phyloP scores from a whole-genome alignment of 1,284 basidiomycete species.

The Heliocybe sulcata region DNA sequence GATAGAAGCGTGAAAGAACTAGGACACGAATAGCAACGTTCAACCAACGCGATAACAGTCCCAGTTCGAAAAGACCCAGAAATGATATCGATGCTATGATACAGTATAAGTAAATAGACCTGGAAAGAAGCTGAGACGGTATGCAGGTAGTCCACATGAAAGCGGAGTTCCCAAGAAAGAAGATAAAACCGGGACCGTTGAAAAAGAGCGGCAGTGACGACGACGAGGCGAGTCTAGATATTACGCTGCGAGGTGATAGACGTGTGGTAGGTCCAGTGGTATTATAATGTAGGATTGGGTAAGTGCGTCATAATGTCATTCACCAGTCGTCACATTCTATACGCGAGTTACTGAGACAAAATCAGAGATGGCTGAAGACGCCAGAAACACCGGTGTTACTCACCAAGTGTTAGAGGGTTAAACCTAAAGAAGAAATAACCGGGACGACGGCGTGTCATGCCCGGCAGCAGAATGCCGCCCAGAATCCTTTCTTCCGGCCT shows the following conservation, averaged over 20 bases:
- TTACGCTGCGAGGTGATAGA: background rate
- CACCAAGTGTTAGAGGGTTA: background rate
- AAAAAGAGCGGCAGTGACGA: background rate
- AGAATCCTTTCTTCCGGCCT: constrained; percentile 37
- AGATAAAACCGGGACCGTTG: background rate
- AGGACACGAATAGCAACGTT: background rate
- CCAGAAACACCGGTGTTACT: background rate
- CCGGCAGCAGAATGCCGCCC: constrained; percentile 42
- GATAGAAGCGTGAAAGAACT: background rate
- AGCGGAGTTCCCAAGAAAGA: background rate
- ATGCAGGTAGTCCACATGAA: background rate
- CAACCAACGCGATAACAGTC: background rate
- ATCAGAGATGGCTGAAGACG: background rate
- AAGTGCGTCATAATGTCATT: background rate
- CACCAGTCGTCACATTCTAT: background rate
- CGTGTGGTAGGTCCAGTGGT: background rate
- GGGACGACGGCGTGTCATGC: constrained; percentile 15
- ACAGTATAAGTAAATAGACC: background rate
- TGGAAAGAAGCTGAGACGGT: background rate
- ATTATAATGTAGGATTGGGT: background rate
- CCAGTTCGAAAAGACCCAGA: background rate
- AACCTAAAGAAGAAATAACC: background rate
- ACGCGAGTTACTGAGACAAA: background rate
- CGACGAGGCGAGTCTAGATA: background rate
- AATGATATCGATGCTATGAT: background rate